A percentile compares a stretch with the other conserved stretches of the same genome.
Evolutionary conservation across 2,329 filamentous ascomycete genomes (phyloP).

Genomic region (Phialocephala sp.): DNA sequence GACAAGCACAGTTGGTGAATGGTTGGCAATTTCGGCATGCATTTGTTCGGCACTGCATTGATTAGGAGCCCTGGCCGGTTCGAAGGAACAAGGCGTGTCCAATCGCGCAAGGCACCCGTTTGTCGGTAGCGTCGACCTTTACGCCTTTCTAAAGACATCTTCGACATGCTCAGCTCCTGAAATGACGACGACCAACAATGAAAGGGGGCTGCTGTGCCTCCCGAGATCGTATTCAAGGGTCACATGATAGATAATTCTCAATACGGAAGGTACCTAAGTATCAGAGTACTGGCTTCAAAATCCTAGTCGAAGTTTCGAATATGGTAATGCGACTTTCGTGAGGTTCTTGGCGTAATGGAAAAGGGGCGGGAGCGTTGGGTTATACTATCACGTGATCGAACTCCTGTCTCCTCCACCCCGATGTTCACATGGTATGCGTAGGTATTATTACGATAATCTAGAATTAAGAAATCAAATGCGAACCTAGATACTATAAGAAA

Average conservation of each 20-base stretch:
- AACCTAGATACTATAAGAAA: not conserved
- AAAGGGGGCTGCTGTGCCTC: not conserved
- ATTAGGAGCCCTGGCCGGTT: not conserved
- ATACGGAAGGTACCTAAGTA: too few species aligned
- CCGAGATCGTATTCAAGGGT: not conserved
- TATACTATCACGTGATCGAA: too few species aligned
- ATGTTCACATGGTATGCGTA: too few species aligned
- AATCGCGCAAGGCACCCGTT: not conserved
- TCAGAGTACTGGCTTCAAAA: too few species aligned
- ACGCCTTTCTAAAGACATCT: not conserved
- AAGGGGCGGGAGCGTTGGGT: too few species aligned
- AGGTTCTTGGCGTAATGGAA: too few species aligned
- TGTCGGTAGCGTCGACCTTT: not conserved
- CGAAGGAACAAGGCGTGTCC: not conserved
- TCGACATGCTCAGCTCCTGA: not conserved
- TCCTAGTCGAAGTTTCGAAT: too few species aligned
- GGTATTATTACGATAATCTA: too few species aligned
- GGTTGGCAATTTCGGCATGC: not conserved
- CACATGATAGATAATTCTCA: slow-evolving; percentile 3
- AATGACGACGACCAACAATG: too few species aligned
- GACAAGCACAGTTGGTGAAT: not conserved
- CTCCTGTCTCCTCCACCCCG: too few species aligned
- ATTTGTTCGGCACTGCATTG: slow-evolving; percentile 5
- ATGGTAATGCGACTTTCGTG: too few species aligned
- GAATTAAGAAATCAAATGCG: too few species aligned